Evolutionary conservation across 306 rosid genomes (phyloP).

Genomic region (Cicer cuneatum): DNA sequence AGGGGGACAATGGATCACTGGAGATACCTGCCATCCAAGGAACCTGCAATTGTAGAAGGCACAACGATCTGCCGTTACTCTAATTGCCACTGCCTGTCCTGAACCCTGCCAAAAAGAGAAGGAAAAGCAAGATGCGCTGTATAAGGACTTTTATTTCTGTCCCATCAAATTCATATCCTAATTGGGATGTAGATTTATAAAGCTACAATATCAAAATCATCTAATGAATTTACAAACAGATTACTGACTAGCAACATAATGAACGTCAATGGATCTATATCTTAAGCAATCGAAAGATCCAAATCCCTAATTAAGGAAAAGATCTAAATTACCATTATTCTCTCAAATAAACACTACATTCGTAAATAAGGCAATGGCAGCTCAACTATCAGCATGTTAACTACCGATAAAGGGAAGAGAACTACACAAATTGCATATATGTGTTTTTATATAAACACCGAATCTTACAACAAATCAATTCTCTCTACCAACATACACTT

Average conservation of each 20-base stretch:
- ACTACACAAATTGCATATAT: conserved; percentile 7
- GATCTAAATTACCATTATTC: conserved; percentile 19
- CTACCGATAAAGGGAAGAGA: background rate
- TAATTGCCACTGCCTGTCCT: conserved; percentile 96
- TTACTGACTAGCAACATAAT: background rate
- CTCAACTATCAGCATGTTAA: conserved; percentile 33
- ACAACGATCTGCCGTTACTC: conserved; percentile 97
- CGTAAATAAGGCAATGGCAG: conserved; percentile 2
- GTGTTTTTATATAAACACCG: background rate
- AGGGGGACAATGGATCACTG: background rate
- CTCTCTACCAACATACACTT: conserved; percentile 31
- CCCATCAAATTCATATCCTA: conserved; percentile 13
- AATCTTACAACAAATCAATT: background rate
- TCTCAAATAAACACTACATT: conserved; percentile 4
- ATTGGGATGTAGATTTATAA: conserved; percentile 4
- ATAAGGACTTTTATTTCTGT: conserved; percentile 13
- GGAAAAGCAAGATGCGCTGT: conserved; percentile 5
- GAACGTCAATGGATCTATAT: conserved; percentile 25
- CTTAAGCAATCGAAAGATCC: conserved; percentile 5
- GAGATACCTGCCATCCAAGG: conserved; percentile 97
- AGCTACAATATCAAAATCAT: conserved; percentile 31
- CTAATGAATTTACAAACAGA: conserved; percentile 11
- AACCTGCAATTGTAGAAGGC: conserved; percentile 97
- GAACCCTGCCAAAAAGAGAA: conserved; percentile 72
- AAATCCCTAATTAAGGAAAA: background rate